Evolutionary conservation across 805 yeast genomes (phyloP), one percentile per base, ranked within the genome.

Genomic region (Nakazawaea holstii): DNA sequence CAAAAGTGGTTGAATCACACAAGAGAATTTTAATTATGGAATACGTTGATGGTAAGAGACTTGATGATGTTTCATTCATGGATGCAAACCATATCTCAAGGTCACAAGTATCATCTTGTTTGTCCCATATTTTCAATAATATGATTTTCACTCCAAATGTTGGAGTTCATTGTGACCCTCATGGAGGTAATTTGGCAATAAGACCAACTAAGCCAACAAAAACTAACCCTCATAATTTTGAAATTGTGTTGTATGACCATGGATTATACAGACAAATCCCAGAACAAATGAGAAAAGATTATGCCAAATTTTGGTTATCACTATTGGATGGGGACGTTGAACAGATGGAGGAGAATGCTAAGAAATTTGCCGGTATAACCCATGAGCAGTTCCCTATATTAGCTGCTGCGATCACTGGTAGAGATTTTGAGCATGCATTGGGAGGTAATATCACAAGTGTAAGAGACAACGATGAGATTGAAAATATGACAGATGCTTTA

Each of bases 151-250:
- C 95, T 2, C 95, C 97, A 0, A 83, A 81, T 27, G 96, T 89
- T 20, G 88, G 92, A 0, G 77, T 94, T 38, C 99, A 94, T 62
- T 94, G 99, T 68, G 99, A 94, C 62, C 99, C 99, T 1, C 99
- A 94, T 62, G 96, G 96, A 9, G 99, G 99, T 0, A 94, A 94
- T 59, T 69, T 94, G 50, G 97, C 98, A 0, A 88, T 94, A 20
- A 70, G 90, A 48, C 66, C 73, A 31, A 65, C 73, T 6, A 56
- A 57, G 14, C 56, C 59, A 29, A 54, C 50, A 33, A 52, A 41
- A 14, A 35, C 8, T 9, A 69, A 72, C 27, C 66, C 68, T 4
- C 89, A 84, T 59, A 91, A 92, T 61, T 94, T 94, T 62, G 99
- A 94, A 64, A 87, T 94, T 44, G 72, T 94, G 6, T 71, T 94